Evolutionary conservation across 768 basidiomycete species (phyloP).

Genomic region (Leccinum subgranulosum): DNA sequence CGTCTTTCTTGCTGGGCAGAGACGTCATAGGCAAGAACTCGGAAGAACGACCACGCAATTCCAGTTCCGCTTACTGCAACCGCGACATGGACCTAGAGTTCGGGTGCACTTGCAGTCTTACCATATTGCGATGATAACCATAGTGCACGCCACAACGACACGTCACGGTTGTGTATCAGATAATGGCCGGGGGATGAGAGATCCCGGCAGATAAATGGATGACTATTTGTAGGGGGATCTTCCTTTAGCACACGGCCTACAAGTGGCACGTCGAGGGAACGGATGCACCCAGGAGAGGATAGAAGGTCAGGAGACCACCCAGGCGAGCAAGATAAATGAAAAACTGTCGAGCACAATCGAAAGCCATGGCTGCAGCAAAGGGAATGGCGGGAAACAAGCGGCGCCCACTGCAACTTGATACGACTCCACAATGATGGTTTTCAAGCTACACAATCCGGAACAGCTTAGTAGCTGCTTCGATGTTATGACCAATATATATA

Average conservation of each 20-base stretch:
- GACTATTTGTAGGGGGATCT: slow-evolving; percentile 2
- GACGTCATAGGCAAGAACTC: no score
- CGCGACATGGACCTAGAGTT: slow-evolving; percentile 5
- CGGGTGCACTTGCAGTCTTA: background rate
- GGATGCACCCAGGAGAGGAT: background rate
- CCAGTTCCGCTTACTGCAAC: background rate
- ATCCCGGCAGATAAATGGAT: slow-evolving; percentile 8
- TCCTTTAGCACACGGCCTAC: background rate
- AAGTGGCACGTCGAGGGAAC: background rate
- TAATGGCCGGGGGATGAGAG: slow-evolving; percentile 5
- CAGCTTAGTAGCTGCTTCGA: no score
- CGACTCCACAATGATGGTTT: no score
- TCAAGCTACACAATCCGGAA: no score
- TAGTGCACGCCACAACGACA: slow-evolving; percentile 4
- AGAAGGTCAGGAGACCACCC: background rate
- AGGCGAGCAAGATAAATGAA: no score
- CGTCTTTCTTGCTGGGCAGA: slow-evolving; percentile 13
- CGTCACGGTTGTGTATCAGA: background rate
- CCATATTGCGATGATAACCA: slow-evolving; percentile 2
- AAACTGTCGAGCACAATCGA: no score
- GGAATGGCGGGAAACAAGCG: background rate
- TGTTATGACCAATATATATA: no score
- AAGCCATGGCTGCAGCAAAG: background rate
- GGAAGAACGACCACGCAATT: background rate
- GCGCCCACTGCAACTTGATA: background rate